Evolutionary conservation across 768 basidiomycete species (phyloP).

Genomic region (Antrodiella citrinella): DNA sequence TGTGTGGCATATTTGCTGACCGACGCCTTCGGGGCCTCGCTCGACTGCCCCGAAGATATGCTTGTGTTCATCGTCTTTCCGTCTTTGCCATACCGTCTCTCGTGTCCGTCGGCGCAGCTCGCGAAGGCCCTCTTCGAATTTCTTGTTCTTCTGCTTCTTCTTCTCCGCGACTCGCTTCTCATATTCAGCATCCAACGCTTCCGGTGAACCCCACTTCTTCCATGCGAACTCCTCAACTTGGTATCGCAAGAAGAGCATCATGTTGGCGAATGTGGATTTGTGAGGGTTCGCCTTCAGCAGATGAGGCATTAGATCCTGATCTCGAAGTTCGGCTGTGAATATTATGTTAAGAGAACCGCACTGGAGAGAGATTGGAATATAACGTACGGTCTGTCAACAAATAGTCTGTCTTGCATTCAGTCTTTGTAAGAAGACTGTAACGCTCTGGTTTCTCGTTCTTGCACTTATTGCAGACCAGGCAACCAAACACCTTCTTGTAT

Average conservation of each 20-base stretch:
- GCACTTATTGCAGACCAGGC: slow-evolving; percentile 82
- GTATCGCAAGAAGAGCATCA: slow-evolving; percentile 94
- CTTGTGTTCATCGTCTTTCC: slow-evolving; percentile 81
- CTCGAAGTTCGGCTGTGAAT: slow-evolving; percentile 78
- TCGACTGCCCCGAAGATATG: slow-evolving; percentile 70
- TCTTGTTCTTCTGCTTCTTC: slow-evolving; percentile 85
- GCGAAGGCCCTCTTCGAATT: slow-evolving; percentile 85
- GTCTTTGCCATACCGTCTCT: slow-evolving; percentile 83
- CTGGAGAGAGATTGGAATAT: too few species aligned
- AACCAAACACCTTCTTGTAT: slow-evolving; percentile 74
- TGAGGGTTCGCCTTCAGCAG: slow-evolving; percentile 92
- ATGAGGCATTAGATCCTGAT: slow-evolving; percentile 88
- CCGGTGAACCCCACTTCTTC: slow-evolving; percentile 96
- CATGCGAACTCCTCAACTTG: slow-evolving; percentile 97
- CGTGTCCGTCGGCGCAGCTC: slow-evolving; percentile 81
- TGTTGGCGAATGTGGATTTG: slow-evolving; percentile 92
- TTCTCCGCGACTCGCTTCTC: slow-evolving; percentile 72
- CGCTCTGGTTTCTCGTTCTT: slow-evolving; percentile 87
- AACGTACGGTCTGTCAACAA: background rate
- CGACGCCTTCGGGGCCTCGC: slow-evolving; percentile 42
- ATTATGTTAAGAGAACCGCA: too few species aligned
- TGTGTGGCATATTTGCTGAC: slow-evolving; percentile 71
- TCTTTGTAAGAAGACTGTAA: slow-evolving; percentile 94
- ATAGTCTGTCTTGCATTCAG: slow-evolving; percentile 90
- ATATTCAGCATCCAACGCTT: slow-evolving; percentile 85